Percentiles rank a stretch among this genome's conserved stretches.
These are phyloP conservation scores for Saturnispora bothae DNA, from an alignment of 805 yeast genomes.

Conservation along the genomic window DNA sequence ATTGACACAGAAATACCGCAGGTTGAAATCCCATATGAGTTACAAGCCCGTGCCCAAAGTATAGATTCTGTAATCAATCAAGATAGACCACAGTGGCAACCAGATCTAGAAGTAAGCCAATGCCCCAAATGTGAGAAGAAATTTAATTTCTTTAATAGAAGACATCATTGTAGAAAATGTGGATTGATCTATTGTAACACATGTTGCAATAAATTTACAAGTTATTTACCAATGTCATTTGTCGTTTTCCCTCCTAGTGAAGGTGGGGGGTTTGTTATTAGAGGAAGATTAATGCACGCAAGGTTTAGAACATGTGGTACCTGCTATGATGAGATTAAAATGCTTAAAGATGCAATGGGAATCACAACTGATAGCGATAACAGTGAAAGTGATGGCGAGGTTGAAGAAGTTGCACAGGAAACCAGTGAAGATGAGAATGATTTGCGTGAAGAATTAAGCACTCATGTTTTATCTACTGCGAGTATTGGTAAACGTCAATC, in stretches of 20 bases:
- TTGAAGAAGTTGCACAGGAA: too few relatives aligned
- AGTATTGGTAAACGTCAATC: conserved; percentile 9
- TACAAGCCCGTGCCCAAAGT: background rate
- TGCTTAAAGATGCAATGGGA: conserved; percentile 35
- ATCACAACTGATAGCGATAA: conserved; percentile 9
- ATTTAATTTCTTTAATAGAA: conserved; percentile 54
- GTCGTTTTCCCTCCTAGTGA: conserved; percentile 34
- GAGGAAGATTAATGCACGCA: conserved; percentile 31
- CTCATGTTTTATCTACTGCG: background rate
- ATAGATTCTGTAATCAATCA: background rate
- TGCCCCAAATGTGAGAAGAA: conserved; percentile 46
- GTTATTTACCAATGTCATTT: conserved; percentile 48
- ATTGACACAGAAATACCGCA: background rate
- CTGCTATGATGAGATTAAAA: conserved; percentile 53
- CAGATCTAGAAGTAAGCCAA: conserved; percentile 39
- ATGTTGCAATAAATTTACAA: conserved; percentile 46
- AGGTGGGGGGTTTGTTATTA: conserved; percentile 9
- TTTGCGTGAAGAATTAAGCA: background rate
- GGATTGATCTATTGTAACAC: conserved; percentile 68
- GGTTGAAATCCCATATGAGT: background rate
- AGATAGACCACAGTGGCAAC: conserved; percentile 54
- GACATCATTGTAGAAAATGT: conserved; percentile 79
- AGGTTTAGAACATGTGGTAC: conserved; percentile 67
- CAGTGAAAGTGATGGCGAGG: conserved; percentile 2
- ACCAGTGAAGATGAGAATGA: background rate